Base-by-base conservation (phyloP, 2,329 filamentous ascomycete species). In the Diaporthe amygdali region DNA sequence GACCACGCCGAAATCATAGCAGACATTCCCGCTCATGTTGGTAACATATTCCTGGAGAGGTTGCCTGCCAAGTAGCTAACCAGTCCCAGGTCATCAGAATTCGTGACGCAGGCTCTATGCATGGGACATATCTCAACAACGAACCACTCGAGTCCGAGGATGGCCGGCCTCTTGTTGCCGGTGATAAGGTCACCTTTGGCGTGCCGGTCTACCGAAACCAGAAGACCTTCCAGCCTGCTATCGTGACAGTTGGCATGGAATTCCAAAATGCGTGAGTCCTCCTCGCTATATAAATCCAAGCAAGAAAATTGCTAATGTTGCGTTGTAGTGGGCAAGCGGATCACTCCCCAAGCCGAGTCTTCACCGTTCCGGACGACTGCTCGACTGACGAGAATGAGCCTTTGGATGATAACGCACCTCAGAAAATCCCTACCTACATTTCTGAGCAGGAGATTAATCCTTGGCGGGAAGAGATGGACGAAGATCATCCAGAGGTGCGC, bases 1-100 rank as follows among this genome's bases (percentile, higher is more conserved):
- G 79, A 88, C 14, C 92, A 94, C 80, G 93, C 92, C 20, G 80
- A 87, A 52, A 76, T 92, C 5, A 74, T 77, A 20, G 82, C 86
- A 5, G 81, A 87, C 61, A 75, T 83, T 12, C 78, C 84, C 2
- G 76, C 78, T 8, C 82, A 85, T 78, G 89, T 89, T 80, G 71
- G 81, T 69, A 41, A 56, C 22, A 37, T 20, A 68, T 41, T 55
- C 55, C 52, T 44, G 39, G 34, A 17, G 2, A 64, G 2, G 20
- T 67, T 27, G 68, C 7, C 15, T 56, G 47, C 61, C 55, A 52
- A 41, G 74, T 79, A 72, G 79, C 77, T 80, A 54, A 80, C 55
- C 66, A 51, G 4, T 51, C 20, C 52, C 51, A 89, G 87, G 77
- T 77, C 30, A 76, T 89, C 0, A 80, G 78, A 51, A 76, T 90